These are phyloP conservation scores for Medicago lupulina DNA, from an alignment of 306 rosid genomes.

Conservation along the genomic window DNA sequence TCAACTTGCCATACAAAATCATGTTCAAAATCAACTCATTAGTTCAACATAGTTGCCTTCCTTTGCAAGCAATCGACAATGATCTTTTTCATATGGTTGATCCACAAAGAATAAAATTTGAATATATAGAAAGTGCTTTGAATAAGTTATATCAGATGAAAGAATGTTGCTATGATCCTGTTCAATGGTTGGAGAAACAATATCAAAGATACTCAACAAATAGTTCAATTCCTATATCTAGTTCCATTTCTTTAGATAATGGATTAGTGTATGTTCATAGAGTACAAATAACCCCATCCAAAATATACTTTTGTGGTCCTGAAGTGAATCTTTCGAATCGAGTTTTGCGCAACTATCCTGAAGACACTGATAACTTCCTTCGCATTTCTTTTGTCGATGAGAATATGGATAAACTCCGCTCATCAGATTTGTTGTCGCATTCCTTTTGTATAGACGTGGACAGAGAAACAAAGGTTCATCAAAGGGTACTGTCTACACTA, in stretches of 20 bases:
- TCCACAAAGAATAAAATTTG: constrained; percentile 47
- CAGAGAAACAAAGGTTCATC: constrained; percentile 61
- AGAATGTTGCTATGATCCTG: constrained; percentile 72
- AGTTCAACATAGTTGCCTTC: constrained; percentile 72
- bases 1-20: constrained; percentile 60
- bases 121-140: constrained; percentile 60
- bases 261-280: constrained; percentile 77
- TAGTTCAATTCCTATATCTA: constrained; percentile 31
- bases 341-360: constrained; percentile 59
- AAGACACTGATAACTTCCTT: constrained; percentile 63
- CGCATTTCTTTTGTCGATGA: constrained; percentile 85
- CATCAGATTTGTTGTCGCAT: constrained; percentile 64
- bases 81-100: constrained; percentile 54
- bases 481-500: constrained; percentile 63
- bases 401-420: constrained; percentile 63
- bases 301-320: constrained; percentile 71
- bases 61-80: constrained; percentile 50
- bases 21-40: constrained; percentile 62
- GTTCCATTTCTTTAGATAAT: constrained; percentile 54
- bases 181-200: constrained; percentile 62
- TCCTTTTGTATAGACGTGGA: constrained; percentile 20
- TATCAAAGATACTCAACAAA: constrained; percentile 59
- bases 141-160: constrained; percentile 55
- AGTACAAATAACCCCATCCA: constrained; percentile 74
- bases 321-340: constrained; percentile 86